Evolutionary conservation across 2,329 filamentous ascomycete genomes (phyloP), one percentile per base, ranked within the genome.

Genomic region (Xylaria multiplex): DNA sequence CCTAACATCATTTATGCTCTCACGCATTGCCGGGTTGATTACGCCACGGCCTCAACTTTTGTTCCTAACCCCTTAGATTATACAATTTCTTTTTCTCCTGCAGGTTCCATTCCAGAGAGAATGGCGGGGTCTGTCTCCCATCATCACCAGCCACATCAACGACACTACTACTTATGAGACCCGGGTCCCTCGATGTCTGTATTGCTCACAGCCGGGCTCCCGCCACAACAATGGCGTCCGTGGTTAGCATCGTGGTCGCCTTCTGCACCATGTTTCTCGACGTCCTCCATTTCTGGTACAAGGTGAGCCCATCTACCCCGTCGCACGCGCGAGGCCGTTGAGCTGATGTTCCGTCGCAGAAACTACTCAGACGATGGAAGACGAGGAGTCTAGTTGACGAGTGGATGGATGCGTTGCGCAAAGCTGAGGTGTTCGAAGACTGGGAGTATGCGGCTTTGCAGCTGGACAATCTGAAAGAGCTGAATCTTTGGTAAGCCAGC

Each of bases 401-500:
- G 61, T 90, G 92, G 81, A 83, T 91, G 49, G 85, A 91, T 67
- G 81, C 84, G 27, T 82, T 96, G 54, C 84, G 84, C 59, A 85
- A 88, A 65, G 91, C 93, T 19, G 83, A 88, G 69, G 84, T 86
- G 30, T 97, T 91, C 75, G 92, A 96, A 74, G 91, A 96, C 76
- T 97, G 93, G 93, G 90, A 95, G 76, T 89, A 90, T 70, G 89
- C 91, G n/a, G 93, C 93, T 1, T 86, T 91, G 69, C 87, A 92
- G 73, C 85, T 97, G n/a, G 94, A 97, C 78, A 90, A 91, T 73
- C 82, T 92, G 19, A 84, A 93, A n/a, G 90, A 90, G 48, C 88
- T 93, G 71, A 92, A 96, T 79, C 79, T 93, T 67, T 97, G 92
- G 92, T 92, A 81, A 65, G 79, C 69, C 37, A 27, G 30, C 48